These are phyloP conservation scores for Tuctoria greenei DNA, from an alignment of 176 grass and related monocot species.

Conservation along the genomic window DNA sequence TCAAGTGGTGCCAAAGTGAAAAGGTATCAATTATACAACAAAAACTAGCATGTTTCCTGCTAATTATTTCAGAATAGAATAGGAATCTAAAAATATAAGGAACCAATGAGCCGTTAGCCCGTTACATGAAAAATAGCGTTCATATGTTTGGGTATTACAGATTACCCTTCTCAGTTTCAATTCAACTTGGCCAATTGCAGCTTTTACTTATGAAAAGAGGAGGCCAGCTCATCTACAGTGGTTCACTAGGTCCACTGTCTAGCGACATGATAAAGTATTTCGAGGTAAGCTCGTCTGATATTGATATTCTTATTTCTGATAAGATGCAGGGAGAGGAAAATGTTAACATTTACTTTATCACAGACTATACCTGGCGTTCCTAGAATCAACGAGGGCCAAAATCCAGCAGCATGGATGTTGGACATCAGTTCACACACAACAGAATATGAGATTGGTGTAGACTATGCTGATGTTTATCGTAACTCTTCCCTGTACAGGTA, in stretches of 20 bases:
- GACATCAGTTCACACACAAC: slow-evolving; percentile 70
- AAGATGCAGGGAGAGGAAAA: slow-evolving; percentile 10
- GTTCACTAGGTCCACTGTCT: slow-evolving; percentile 70
- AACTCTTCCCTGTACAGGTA: slow-evolving; percentile 77
- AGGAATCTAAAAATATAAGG: not conserved
- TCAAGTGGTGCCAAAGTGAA: slow-evolving; percentile 18
- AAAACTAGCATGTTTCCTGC: slow-evolving; percentile 1
- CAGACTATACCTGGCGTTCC: slow-evolving; percentile 85
- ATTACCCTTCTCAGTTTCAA: slow-evolving; percentile 7
- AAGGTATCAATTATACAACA: not conserved
- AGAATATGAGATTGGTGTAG: slow-evolving; percentile 65
- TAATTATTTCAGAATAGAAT: slow-evolving; percentile 7
- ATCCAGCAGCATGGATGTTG: slow-evolving; percentile 84
- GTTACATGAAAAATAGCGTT: not conserved
- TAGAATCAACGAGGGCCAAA: slow-evolving; percentile 71
- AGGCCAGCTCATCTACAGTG: slow-evolving; percentile 78
- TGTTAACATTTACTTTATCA: slow-evolving; percentile 22
- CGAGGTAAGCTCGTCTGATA: slow-evolving; percentile 57
- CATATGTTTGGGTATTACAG: not conserved
- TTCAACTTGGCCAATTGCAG: slow-evolving; percentile 45
- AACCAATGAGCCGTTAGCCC: not conserved
- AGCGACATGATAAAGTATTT: slow-evolving; percentile 88
- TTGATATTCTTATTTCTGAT: not conserved
- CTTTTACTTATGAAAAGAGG: slow-evolving; percentile 96
- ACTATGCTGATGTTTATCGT: slow-evolving; percentile 69